Evolutionary conservation across 805 yeast genomes (phyloP), one percentile per base, ranked within the genome.

Genomic region (Saccharomycopsis guyanensis): DNA sequence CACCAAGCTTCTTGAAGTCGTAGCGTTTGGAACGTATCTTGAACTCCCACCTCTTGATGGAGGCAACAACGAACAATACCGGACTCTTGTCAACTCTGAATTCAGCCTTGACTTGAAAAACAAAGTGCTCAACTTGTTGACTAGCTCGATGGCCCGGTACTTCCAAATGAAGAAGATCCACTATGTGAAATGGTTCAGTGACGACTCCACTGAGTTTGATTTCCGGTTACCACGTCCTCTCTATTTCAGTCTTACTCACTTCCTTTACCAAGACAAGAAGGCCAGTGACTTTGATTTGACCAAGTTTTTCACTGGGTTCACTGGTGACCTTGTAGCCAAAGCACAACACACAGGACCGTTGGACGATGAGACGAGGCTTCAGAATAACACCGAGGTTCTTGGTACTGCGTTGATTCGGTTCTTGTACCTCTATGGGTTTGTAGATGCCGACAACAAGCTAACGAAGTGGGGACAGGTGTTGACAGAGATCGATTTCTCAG

Each of bases 71-170:
- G 66, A 70, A 13, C 72, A 82, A 34, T 86, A 82, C 62, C 75
- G 71, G 43, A 61, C 61, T n/a, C 66, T 86, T 51, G 68, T 81
- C 10, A 64, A 68, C 4, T 65, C 70, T 12, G 66, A 63, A 33
- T 62, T 63, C 32, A 69, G 75, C 40, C 65, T 71, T 13, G 73
- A 74, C 20, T 53, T 56, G 15, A 74, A 82, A 46, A 80, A 82
- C 45, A 71, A 73, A 55, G 79, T 80, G 44, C 68, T 86, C 47
- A 81, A 82, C 53, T 65, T 86, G 42, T 64, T 89, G 19, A 77
- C 94, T 13, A 80, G 77, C 54, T 74, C 81, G 22, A 72, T 88
- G 55, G 81, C 86, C 53, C 79, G 97, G 59, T 91, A 86, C 63
- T 87, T 79, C 60, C 97, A 89, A 59, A 81, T 75, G 49, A 84